Conservation (phyloP, 176 grass and related monocot genomes). For the Oryza australiensis region DNA sequence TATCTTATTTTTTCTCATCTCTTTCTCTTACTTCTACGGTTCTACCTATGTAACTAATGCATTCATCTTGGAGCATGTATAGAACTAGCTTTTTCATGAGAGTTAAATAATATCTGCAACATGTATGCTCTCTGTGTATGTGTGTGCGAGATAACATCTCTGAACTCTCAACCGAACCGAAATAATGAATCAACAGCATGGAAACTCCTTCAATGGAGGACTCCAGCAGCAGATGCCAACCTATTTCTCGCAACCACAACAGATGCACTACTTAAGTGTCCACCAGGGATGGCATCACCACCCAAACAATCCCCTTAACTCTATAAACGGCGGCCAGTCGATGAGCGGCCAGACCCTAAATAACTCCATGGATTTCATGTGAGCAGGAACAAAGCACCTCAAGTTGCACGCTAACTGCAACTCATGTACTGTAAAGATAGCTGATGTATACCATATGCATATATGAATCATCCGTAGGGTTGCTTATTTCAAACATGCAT, state of each 20-base stretch:
- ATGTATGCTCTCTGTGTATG: too few species aligned
- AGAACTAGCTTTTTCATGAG: too few species aligned
- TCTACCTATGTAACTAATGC: too few species aligned
- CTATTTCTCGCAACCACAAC: slow-evolving; percentile 60
- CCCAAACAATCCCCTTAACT: slow-evolving; percentile 42
- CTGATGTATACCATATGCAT: slow-evolving; percentile 51
- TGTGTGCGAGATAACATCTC: too few species aligned
- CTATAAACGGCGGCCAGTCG: slow-evolving; percentile 57
- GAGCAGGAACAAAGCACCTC: slow-evolving; percentile 19
- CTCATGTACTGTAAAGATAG: slow-evolving; percentile 48
- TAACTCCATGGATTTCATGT: slow-evolving; percentile 97
- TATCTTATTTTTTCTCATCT: too few species aligned
- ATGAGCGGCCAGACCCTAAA: slow-evolving; percentile 46
- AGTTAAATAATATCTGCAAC: too few species aligned
- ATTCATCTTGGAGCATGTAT: too few species aligned
- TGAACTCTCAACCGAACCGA: too few species aligned
- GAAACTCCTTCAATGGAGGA: slow-evolving; percentile 58
- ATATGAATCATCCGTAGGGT: slow-evolving; percentile 39
- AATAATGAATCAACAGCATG: too few species aligned
- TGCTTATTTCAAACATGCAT: too few species aligned
- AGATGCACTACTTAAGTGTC: slow-evolving; percentile 56
- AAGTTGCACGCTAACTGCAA: slow-evolving; percentile 10
- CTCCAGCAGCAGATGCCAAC: slow-evolving; percentile 53
- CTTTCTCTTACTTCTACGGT: too few species aligned
- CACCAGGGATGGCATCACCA: slow-evolving; percentile 49